These are phyloP conservation scores for Penicillium polonicum DNA, from an alignment of 2,329 filamentous ascomycete species.

Conservation along the genomic window DNA sequence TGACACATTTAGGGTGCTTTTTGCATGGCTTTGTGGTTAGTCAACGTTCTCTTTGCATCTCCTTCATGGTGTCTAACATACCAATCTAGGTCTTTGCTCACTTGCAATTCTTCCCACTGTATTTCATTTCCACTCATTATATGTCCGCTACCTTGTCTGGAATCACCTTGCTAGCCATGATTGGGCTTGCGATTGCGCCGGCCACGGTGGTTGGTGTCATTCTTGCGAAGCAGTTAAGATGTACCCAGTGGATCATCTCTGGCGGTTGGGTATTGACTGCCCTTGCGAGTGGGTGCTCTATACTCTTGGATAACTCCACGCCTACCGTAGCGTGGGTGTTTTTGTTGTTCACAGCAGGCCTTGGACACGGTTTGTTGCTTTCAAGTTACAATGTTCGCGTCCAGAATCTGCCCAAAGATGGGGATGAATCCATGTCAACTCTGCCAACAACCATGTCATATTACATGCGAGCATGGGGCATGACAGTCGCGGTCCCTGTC, in stretches of 20 bases:
- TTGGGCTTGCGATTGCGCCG: slow-evolving; percentile 28
- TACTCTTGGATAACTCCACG: slow-evolving; percentile 38
- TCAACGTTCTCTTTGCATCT: slow-evolving; percentile 1
- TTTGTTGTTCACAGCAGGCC: slow-evolving; percentile 40
- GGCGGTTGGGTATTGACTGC: slow-evolving; percentile 43
- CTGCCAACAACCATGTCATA: slow-evolving; percentile 18
- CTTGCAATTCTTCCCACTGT: slow-evolving; percentile 46
- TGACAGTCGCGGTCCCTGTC: slow-evolving; percentile 46
- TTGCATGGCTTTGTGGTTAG: slow-evolving; percentile 47
- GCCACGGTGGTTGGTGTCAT: slow-evolving; percentile 22
- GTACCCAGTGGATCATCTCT: slow-evolving; percentile 44
- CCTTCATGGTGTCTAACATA: background rate
- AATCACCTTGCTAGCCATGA: slow-evolving; percentile 40
- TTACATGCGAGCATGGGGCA: slow-evolving; percentile 39
- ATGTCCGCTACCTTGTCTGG: slow-evolving; percentile 38
- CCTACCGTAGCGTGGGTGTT: slow-evolving; percentile 37
- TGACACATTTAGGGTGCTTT: slow-evolving; percentile 44
- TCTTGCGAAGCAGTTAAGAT: slow-evolving; percentile 16
- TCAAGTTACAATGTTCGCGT: slow-evolving; percentile 42
- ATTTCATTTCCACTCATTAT: slow-evolving; percentile 39
- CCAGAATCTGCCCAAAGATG: slow-evolving; percentile 41
- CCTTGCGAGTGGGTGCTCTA: slow-evolving; percentile 38
- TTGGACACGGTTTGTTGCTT: slow-evolving; percentile 46
- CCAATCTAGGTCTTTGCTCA: slow-evolving; percentile 40
- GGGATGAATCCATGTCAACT: slow-evolving; percentile 37